A percentile compares a stretch with the other conserved stretches of the same genome.
phyloP scores from a whole-genome alignment of 2,329 filamentous ascomycete genomes.

The Verticillium nubilum region DNA sequence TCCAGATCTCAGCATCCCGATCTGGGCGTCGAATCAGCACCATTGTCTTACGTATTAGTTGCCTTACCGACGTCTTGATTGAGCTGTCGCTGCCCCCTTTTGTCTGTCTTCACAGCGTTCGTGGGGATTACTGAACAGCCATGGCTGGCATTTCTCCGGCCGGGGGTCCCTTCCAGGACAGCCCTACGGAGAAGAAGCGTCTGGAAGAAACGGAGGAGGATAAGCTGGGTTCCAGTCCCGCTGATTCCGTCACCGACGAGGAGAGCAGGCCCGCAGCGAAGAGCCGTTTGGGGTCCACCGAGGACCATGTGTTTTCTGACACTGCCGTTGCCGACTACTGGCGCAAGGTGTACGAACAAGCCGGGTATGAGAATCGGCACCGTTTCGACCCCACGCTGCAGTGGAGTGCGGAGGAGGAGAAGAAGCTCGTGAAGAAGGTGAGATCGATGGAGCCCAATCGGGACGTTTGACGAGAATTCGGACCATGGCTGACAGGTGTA shows the following conservation, averaged over 20 bases:
- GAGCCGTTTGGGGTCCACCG: constrained; percentile 21
- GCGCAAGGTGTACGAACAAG: constrained; percentile 47
- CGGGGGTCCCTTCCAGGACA: background rate
- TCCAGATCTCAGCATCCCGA: background rate
- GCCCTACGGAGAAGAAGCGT: background rate
- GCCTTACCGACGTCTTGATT: background rate
- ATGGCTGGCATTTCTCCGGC: background rate
- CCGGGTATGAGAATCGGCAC: constrained; percentile 55
- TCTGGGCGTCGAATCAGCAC: background rate
- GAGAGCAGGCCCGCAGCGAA: background rate
- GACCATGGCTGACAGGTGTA: constrained; percentile 7
- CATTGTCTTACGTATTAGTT: background rate
- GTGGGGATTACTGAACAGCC: background rate
- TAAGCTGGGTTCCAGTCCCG: background rate
- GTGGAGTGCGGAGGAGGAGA: constrained; percentile 44
- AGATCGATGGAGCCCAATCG: background rate
- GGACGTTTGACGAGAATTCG: background rate
- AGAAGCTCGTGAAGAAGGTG: constrained; percentile 38
- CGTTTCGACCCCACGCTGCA: constrained; percentile 45
- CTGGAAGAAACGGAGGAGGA: background rate
- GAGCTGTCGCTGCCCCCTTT: background rate
- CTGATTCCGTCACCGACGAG: background rate
- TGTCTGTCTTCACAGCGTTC: background rate
- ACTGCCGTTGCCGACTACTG: constrained; percentile 47
- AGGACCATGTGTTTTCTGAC: constrained; percentile 42